Percentiles rank a stretch among this genome's conserved stretches.
These are phyloP conservation scores for Thalassiosira mediterranea DNA, from an alignment of 352 stramenopile genomes.

Conservation along the genomic window DNA sequence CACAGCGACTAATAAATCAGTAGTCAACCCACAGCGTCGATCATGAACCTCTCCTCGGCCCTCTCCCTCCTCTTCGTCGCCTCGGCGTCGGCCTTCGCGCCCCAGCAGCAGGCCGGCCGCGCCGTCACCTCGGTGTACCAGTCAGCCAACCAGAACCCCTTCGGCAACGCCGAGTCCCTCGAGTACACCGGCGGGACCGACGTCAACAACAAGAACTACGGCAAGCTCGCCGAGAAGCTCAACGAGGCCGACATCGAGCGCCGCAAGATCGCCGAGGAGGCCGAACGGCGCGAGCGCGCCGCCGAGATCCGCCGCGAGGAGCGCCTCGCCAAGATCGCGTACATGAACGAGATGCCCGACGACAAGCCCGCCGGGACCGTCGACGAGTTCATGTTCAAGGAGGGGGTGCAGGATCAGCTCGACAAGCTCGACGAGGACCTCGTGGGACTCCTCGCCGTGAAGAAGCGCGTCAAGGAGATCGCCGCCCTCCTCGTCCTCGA, in stretches of 20 bases:
- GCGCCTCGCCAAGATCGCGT: slow-evolving; percentile 79
- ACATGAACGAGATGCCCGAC: slow-evolving; percentile 85
- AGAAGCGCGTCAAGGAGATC: slow-evolving; percentile 88
- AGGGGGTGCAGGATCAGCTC: slow-evolving; percentile 87
- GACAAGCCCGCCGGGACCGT: slow-evolving; percentile 79
- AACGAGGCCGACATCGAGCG: slow-evolving; percentile 84
- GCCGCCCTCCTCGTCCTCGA: slow-evolving; percentile 88
- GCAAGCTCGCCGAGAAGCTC: slow-evolving; percentile 77
- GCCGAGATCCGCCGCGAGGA: slow-evolving; percentile 82
- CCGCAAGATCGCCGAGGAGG: slow-evolving; percentile 78
- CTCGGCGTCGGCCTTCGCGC: slow-evolving; percentile 57
- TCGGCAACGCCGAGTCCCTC: slow-evolving; percentile 68
- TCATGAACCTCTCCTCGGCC: slow-evolving; percentile 68
- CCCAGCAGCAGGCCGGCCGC: slow-evolving; percentile 7
- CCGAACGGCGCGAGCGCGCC: slow-evolving; percentile 72
- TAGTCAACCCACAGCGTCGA: slow-evolving; percentile 7
- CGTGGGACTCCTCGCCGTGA: slow-evolving; percentile 87
- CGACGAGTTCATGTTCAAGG: slow-evolving; percentile 90
- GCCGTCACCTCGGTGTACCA: slow-evolving; percentile 13
- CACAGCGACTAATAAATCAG: neutral
- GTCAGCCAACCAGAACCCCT: slow-evolving; percentile 70
- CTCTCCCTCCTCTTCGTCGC: slow-evolving; percentile 47
- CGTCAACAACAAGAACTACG: slow-evolving; percentile 67
- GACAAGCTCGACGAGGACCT: slow-evolving; percentile 87
- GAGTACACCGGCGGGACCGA: slow-evolving; percentile 74